A percentile compares a stretch with the other conserved stretches of the same genome.
Evolutionary conservation across 2,329 filamentous ascomycete species (phyloP).

Genomic region (Pezicula carpinea): DNA sequence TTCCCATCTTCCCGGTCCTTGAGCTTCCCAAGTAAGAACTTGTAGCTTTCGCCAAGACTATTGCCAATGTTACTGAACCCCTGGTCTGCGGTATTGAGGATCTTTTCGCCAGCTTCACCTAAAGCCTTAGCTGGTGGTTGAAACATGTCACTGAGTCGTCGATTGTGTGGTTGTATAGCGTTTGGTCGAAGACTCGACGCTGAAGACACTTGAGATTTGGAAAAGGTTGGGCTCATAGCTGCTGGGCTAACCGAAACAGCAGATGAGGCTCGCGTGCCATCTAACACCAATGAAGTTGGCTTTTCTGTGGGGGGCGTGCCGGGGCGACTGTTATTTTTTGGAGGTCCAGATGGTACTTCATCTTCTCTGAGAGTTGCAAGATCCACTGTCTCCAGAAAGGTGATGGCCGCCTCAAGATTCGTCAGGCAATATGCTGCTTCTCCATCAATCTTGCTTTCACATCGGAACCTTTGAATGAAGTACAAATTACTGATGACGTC

Average conservation of each 20-base stretch:
- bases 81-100: slow-evolving; percentile 86
- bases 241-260: slow-evolving; percentile 16
- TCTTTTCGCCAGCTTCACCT: slow-evolving; percentile 76
- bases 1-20: slow-evolving; percentile 60
- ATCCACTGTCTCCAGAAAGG: slow-evolving; percentile 92
- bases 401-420: slow-evolving; percentile 90
- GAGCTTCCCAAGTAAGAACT: slow-evolving; percentile 84
- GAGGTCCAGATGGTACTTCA: slow-evolving; percentile 64
- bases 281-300: slow-evolving; percentile 22
- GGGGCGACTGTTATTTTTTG: slow-evolving; percentile 48
- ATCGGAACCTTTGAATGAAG: slow-evolving; percentile 90
- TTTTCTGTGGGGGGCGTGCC: slow-evolving; percentile 37
- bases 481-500: slow-evolving; percentile 91
- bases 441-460: slow-evolving; percentile 79
- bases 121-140: slow-evolving; percentile 79
- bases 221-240: slow-evolving; percentile 28
- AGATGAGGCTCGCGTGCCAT: slow-evolving; percentile 18
- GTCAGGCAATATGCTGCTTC: slow-evolving; percentile 96
- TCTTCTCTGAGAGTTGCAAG: slow-evolving; percentile 81
- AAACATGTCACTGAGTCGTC: slow-evolving; percentile 79
- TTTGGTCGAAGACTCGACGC: slow-evolving; percentile 26
- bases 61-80: slow-evolving; percentile 87
- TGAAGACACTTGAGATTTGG: slow-evolving; percentile 24
- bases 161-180: slow-evolving; percentile 50
- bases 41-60: slow-evolving; percentile 88